Conservation (phyloP, 139 green algal genomes). For the Bryopsis sp. region DNA sequence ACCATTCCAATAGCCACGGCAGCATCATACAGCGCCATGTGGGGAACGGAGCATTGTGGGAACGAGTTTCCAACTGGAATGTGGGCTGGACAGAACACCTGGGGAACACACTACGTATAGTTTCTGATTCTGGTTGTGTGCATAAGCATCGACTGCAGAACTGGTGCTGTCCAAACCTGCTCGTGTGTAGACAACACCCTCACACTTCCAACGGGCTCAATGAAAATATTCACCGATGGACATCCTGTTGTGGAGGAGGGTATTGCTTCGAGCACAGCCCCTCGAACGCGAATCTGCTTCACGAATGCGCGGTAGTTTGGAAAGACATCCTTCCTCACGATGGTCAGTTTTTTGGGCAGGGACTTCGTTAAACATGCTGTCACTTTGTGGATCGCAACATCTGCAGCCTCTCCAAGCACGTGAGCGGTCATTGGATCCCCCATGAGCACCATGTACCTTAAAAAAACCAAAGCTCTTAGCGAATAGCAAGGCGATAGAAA, state of each 20-base stretch:
- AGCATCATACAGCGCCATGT: constrained; percentile 39
- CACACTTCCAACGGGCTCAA: constrained; percentile 40
- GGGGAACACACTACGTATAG: not conserved
- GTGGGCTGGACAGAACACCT: constrained; percentile 48
- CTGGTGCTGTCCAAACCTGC: constrained; percentile 10
- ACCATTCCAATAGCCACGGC: constrained; percentile 28
- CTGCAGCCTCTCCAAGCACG: constrained; percentile 29
- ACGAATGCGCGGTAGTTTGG: constrained; percentile 34
- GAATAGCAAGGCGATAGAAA: no score
- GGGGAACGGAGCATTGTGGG: constrained; percentile 47
- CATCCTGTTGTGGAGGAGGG: constrained; percentile 16
- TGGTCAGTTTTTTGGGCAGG: constrained; percentile 27
- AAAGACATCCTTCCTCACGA: constrained; percentile 28
- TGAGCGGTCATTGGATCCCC: no score
- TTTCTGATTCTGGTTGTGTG: no score
- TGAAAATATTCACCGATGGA: constrained; percentile 47
- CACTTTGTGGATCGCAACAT: constrained; percentile 28
- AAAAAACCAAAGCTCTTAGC: no score
- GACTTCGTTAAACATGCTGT: constrained; percentile 28
- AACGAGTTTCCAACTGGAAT: constrained; percentile 44
- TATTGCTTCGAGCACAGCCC: constrained; percentile 47
- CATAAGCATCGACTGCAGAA: not conserved
- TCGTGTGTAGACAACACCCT: constrained; percentile 49
- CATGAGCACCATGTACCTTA: no score
- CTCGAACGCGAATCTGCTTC: constrained; percentile 23